Conservation (phyloP, 225 moss, liverwort and hornwort species). For the Bryum argenteum region DNA sequence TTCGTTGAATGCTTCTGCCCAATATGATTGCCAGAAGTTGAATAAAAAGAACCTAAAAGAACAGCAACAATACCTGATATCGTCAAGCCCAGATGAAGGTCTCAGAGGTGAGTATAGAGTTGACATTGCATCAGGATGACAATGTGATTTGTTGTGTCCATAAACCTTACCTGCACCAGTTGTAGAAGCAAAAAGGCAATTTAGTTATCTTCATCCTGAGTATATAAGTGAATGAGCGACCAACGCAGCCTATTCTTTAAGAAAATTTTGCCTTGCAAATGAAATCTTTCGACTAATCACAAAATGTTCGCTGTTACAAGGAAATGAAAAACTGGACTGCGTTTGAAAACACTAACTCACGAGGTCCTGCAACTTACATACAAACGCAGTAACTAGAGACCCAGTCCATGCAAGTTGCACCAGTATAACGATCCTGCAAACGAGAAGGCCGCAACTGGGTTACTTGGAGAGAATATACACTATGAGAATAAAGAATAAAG, state of each 20-base stretch:
- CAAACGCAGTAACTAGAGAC: constrained; percentile 47
- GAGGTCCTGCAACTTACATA: constrained; percentile 45
- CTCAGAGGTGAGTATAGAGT: constrained; percentile 52
- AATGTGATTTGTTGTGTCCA: constrained; percentile 55
- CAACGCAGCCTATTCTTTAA: neutral
- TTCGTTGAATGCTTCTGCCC: neutral
- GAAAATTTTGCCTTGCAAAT: neutral
- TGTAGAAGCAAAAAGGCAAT: constrained; percentile 25
- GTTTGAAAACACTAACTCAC: constrained; percentile 2
- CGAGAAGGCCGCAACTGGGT: constrained; percentile 22
- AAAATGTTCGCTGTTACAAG: neutral
- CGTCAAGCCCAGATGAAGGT: constrained; percentile 52
- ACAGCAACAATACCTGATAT: constrained; percentile 46
- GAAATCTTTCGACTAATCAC: neutral
- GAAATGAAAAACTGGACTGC: neutral
- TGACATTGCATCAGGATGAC: constrained; percentile 58
- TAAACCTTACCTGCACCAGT: constrained; percentile 52
- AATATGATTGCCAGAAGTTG: neutral
- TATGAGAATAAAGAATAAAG: neutral
- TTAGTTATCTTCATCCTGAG: neutral
- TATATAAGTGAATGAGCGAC: constrained; percentile 2
- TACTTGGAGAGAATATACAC: neutral
- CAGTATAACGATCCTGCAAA: constrained; percentile 53
- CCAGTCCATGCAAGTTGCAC: constrained; percentile 56
- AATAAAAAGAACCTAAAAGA: neutral